Evolutionary conservation across 441 rosid species (phyloP), one percentile per base, ranked within the genome.

Genomic region (Pelargonium fulgidum): DNA sequence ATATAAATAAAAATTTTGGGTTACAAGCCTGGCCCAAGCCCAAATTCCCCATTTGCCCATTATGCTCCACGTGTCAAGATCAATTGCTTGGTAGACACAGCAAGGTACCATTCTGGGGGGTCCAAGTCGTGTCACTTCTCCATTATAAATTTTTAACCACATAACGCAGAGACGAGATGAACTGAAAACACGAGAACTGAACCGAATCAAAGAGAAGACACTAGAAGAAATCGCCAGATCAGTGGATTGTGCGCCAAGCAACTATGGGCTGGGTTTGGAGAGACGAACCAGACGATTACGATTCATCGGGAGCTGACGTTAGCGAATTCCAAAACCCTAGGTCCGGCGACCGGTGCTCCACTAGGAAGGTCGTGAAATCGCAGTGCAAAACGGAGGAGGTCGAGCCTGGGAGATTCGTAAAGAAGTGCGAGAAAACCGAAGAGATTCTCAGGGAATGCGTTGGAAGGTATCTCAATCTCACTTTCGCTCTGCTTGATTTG

Each of bases 361-460:
- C 89, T 24, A 71, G 85, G 67, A 88, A 59, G 85, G 84, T 85
- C 36, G 83, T 85, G 41, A 84, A 80, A 64, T 83, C 92, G 61
- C 81, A 80, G 73, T 89, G 96, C 82, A 83, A 73, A 69, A 92
- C 96, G 68, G 91, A 90, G 78, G 92, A 90, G 87, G 91, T 87
- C 22, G 98, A 86, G 78, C 86, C 91, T 7, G 97, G 97, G 24
- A 89, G 77, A 66, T 90, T 92, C 80, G 36, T 92, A 4, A 75
- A 86, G 11, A 92, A 90, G 88, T 92, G 98, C 80, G 87, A 92
- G 75, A 89, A 82, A 78, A 86, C 91, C 3, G 90, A 90, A 71
- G 86, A 90, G 79, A 22, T 87, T 59, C 84, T 89, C 68, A 80
- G 85, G 41, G 81, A 83, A 29, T 92, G 98, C 80, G 52, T 86